Evolutionary conservation across 2,329 filamentous ascomycete genomes (phyloP).

Genomic region (Ceratocystis eucalypticola): DNA sequence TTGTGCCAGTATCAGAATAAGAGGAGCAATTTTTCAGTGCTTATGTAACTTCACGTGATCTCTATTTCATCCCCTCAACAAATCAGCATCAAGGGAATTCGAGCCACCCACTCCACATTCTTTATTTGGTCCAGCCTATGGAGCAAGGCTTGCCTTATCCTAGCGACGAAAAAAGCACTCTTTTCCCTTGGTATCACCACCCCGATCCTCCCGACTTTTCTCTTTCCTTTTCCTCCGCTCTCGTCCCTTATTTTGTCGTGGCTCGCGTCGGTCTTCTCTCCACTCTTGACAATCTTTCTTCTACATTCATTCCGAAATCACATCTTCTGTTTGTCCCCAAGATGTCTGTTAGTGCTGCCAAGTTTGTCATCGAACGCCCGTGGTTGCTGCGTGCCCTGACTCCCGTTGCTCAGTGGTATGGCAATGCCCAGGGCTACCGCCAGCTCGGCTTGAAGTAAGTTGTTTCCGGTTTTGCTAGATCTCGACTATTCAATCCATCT

Average conservation of each 20-base stretch:
- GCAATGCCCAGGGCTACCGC: slow-evolving; percentile 79
- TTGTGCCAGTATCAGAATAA: not conserved
- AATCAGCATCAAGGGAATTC: slow-evolving; percentile 17
- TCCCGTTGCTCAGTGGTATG: slow-evolving; percentile 81
- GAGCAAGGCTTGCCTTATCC: slow-evolving; percentile 10
- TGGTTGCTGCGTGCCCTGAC: slow-evolving; percentile 55
- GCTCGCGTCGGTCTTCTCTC: slow-evolving; percentile 9
- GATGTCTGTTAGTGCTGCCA: slow-evolving; percentile 61
- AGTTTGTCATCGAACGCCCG: slow-evolving; percentile 67
- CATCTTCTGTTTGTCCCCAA: slow-evolving; percentile 28
- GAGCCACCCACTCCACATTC: slow-evolving; percentile 10
- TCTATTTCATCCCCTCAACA: not conserved
- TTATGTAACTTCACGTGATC: slow-evolving; percentile 14
- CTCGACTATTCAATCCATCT: not conserved
- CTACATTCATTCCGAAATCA: slow-evolving; percentile 19
- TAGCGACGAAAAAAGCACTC: slow-evolving; percentile 11
- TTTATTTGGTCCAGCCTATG: slow-evolving; percentile 4
- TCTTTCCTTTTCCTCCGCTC: slow-evolving; percentile 9
- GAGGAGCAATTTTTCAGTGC: not conserved
- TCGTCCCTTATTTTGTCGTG: not conserved
- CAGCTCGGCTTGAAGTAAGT: slow-evolving; percentile 72
- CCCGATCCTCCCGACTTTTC: slow-evolving; percentile 18
- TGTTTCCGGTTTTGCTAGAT: not conserved
- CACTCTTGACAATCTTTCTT: slow-evolving; percentile 24
- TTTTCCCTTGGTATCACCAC: slow-evolving; percentile 16